Conservation (phyloP, 345 rosid species). For the Pugionium dolabratum region DNA sequence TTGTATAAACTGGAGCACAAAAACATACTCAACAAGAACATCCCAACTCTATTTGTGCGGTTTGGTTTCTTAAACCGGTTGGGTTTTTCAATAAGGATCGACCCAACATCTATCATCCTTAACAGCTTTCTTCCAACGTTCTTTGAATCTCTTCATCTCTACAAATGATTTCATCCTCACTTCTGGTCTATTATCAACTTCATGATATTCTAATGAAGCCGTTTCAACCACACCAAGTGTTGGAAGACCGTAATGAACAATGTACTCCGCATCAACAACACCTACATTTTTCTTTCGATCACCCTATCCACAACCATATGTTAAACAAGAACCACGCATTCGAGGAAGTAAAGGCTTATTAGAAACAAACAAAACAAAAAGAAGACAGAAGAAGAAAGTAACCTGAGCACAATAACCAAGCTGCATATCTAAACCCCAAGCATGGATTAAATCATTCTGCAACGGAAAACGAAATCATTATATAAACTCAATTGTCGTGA, state of each 20-base stretch:
- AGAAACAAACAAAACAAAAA: neutral
- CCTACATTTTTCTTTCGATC: constrained; percentile 86
- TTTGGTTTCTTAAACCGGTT: constrained; percentile 18
- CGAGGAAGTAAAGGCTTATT: neutral
- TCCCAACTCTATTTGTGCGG: neutral
- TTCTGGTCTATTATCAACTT: constrained; percentile 62
- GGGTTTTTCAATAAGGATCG: constrained; percentile 56
- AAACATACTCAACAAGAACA: neutral
- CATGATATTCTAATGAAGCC: constrained; percentile 44
- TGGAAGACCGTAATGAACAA: constrained; percentile 76
- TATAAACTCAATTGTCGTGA: neutral
- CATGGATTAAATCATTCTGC: constrained; percentile 93
- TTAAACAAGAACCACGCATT: neutral
- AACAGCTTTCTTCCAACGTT: constrained; percentile 72
- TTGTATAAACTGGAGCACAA: constrained; percentile 13
- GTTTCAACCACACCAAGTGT: constrained; percentile 65
- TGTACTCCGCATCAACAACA: constrained; percentile 87
- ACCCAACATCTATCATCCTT: constrained; percentile 80
- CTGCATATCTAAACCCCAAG: constrained; percentile 88
- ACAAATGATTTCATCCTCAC: constrained; percentile 71
- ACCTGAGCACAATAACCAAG: constrained; percentile 96
- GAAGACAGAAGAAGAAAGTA: constrained; percentile 26
- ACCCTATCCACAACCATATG: constrained; percentile 49
- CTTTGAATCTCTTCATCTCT: constrained; percentile 69
- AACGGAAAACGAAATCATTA: constrained; percentile 10